A percentile compares a stretch with the other conserved stretches of the same genome.
Conservation (phyloP, 2,329 filamentous ascomycete genomes). For the Penicillium sp. region DNA sequence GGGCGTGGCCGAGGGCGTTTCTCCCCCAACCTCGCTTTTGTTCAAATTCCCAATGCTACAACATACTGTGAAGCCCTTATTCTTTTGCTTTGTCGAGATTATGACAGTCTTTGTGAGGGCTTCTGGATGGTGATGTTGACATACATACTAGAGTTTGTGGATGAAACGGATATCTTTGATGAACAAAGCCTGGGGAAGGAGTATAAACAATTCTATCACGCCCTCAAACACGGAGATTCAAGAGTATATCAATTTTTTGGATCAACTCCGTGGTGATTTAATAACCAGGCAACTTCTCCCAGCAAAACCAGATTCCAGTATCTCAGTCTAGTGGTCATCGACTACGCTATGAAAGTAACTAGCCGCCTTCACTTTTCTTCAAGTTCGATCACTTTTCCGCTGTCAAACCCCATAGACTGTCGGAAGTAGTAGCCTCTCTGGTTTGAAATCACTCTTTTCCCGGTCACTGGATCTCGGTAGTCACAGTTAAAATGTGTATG, state of each 20-base stretch:
- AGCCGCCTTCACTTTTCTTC: too few relatives aligned
- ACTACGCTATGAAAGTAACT: too few relatives aligned
- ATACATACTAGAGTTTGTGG: conserved; percentile 21
- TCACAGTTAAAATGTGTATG: conserved; percentile 48
- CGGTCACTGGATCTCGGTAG: conserved; percentile 28
- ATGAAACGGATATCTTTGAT: conserved; percentile 18
- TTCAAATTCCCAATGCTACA: conserved; percentile 17
- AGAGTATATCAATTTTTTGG: conserved; percentile 17
- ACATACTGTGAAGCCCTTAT: conserved; percentile 21
- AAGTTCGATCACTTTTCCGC: background rate
- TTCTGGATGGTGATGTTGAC: conserved; percentile 22
- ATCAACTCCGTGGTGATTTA: conserved; percentile 16
- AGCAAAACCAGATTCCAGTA: too few relatives aligned
- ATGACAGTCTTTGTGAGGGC: conserved; percentile 8
- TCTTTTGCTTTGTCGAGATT: conserved; percentile 19
- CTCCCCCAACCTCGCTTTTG: conserved; percentile 2
- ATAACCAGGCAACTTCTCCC: background rate
- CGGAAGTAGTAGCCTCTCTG: background rate
- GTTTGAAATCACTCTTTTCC: conserved; percentile 25
- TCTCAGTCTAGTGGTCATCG: too few relatives aligned
- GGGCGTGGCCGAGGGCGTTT: conserved; percentile 18
- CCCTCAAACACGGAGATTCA: conserved; percentile 17
- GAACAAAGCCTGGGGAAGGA: conserved; percentile 16
- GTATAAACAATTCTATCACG: conserved; percentile 18
- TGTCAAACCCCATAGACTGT: background rate